Evolutionary conservation across 352 stramenopile species (phyloP), one percentile per base, ranked within the genome.

Genomic region (Phytophthora pini): DNA sequence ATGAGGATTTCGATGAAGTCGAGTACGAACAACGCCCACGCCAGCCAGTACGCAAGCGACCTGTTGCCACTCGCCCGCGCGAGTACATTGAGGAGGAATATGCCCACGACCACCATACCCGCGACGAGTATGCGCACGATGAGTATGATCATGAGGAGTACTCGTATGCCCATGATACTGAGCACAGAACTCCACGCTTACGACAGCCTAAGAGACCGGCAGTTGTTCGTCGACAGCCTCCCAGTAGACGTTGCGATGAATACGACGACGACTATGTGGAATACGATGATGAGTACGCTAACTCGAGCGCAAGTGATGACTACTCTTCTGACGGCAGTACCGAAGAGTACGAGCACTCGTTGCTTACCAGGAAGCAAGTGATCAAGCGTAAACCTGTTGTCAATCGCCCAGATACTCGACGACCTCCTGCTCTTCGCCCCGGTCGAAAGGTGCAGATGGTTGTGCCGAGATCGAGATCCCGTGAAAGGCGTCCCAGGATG

Each of bases 371-470:
- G 15, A 64, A 63, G 26, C 51, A 71, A 61, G 4, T 63, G n/a
- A 13, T 61, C 47, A 65, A 60, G 40, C 65, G 58, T 17, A 44
- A 56, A 66, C n/a, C 55, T 40, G 13, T 66, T 12, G 40, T n/a
- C 13, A 52, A n/a, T 60, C 54, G 41, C 5, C 6, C 3, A 11
- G 40, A 59, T 36, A 47, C 11, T 17, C 44, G 12, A 27, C 39
- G 41, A 5, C 49, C 15, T 5, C 24, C 45, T 10, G 54, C 56
- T 46, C 12, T 57, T 22, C 22, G 17, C 26, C 53, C 44, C 53
- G 55, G 41, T 12, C 61, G 66, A 31, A 80, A 67, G 44, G 73
- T 80, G 17, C 65, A 74, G 41, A 68, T 80, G 51, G 51, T 78
- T 38, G 55, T 26, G 27, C 49, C 48, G 4, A 47, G 8, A n/a